phyloP scores from a whole-genome alignment of 768 basidiomycete species.

The Paxillus involutus region DNA sequence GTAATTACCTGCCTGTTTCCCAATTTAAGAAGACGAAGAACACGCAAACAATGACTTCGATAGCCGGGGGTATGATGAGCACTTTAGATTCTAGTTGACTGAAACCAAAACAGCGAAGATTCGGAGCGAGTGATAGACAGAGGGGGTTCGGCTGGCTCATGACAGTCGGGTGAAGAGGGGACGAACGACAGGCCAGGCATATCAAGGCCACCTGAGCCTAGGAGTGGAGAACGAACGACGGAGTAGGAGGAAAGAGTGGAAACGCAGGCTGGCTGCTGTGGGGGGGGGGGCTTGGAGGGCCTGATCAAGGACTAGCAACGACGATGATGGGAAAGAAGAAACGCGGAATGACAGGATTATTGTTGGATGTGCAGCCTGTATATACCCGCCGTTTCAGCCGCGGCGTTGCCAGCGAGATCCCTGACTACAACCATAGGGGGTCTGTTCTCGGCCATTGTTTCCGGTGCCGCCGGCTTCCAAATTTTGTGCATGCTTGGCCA shows the following conservation, averaged over 20 bases:
- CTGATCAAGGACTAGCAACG: not conserved
- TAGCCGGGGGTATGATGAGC: slow-evolving; percentile 59
- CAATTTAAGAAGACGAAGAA: slow-evolving; percentile 50
- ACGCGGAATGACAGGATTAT: slow-evolving; percentile 10
- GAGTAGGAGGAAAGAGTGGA: slow-evolving; percentile 37
- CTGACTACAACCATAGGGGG: slow-evolving; percentile 3
- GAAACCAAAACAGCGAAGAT: slow-evolving; percentile 67
- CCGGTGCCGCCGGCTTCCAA: too few relatives aligned
- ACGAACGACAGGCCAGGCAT: slow-evolving; percentile 32
- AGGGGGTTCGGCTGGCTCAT: slow-evolving; percentile 47
- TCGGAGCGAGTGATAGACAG: slow-evolving; percentile 70
- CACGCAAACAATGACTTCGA: slow-evolving; percentile 62
- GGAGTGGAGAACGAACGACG: slow-evolving; percentile 20
- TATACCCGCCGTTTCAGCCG: not conserved
- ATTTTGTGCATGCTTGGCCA: too few relatives aligned
- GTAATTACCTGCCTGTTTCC: slow-evolving; percentile 48
- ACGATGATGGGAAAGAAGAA: slow-evolving; percentile 28
- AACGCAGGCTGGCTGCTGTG: slow-evolving; percentile 48
- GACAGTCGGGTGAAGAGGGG: not conserved
- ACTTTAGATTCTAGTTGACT: slow-evolving; percentile 43
- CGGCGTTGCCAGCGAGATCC: slow-evolving; percentile 15
- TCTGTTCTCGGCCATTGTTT: too few relatives aligned
- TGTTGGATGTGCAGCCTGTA: not conserved
- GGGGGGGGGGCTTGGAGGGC: slow-evolving; percentile 10
- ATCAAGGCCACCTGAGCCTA: slow-evolving; percentile 28